phyloP scores from a whole-genome alignment of 495 filamentous ascomycete genomes.

The Aspergillus hancockii region DNA sequence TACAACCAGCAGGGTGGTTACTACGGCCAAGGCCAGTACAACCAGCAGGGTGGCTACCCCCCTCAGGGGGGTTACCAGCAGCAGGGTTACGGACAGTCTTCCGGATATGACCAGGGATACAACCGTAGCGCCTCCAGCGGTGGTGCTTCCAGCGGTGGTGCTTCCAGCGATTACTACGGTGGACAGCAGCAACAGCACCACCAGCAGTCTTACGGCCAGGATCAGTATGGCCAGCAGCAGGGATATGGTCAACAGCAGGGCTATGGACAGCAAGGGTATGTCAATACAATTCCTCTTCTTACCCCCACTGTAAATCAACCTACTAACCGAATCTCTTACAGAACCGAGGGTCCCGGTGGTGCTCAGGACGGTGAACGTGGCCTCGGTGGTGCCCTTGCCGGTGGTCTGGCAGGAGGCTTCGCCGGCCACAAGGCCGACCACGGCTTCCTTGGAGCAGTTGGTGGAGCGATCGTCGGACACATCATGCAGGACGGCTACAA shows the following conservation, averaged over 20 bases:
- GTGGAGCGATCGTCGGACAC: conserved; percentile 50
- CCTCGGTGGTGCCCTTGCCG: conserved; percentile 46
- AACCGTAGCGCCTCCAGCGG: conserved; percentile 21
- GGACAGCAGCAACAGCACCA: conserved; percentile 32
- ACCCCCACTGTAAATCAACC: not conserved
- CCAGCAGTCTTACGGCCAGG: conserved; percentile 27
- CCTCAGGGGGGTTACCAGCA: conserved; percentile 28
- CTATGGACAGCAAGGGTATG: conserved; percentile 21
- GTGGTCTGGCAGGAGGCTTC: conserved; percentile 47
- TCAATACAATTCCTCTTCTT: not conserved
- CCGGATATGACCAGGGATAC: conserved; percentile 14
- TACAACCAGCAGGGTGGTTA: conserved; percentile 31
- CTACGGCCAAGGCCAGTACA: conserved; percentile 21
- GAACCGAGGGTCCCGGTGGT: conserved; percentile 30
- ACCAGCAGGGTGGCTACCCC: conserved; percentile 29
- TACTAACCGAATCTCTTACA: conserved; percentile 18
- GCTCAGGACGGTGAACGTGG: conserved; percentile 52
- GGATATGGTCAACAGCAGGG: conserved; percentile 15
- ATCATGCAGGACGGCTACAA: conserved; percentile 48
- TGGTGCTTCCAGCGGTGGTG: conserved; percentile 19
- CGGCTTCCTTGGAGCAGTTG: conserved; percentile 52
- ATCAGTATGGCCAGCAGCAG: conserved; percentile 22
- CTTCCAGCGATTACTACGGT: conserved; percentile 35
- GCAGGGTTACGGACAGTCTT: conserved; percentile 29
- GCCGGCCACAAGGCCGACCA: conserved; percentile 53